Evolutionary conservation across 208 protist genomes (phyloP), one percentile per base, ranked within the genome.

Genomic region (Leishmania tarentolae): DNA sequence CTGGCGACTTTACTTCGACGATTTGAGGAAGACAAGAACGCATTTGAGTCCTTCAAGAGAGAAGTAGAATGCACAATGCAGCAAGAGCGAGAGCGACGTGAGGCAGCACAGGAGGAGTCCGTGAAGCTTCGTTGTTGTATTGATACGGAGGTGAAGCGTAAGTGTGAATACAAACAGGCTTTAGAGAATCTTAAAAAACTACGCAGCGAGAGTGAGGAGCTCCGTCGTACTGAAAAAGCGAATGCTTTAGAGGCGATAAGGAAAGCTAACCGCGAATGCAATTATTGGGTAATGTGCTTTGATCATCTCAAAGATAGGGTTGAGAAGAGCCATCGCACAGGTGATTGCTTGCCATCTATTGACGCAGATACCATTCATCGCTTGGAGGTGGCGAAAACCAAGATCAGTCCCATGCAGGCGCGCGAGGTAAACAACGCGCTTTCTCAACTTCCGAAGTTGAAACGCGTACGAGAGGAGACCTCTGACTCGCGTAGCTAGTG

Each of bases 211-310:
- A 88, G 85, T 37, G 92, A 96, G n/a, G 82, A 80, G 7, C 85
- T 85, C 57, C 87, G 94, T 46, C 81, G 76, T 63, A 86, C 78
- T 17, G 92, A 97, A 76, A 92, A 92, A 53, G 82, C 86, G 47
- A 79, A 87, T 28, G 90, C 90, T 31, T 78, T 81, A 44, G 88
- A 86, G 24, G 92, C 94, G 5, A 95, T 97, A 46, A 69, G 83
- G 28, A 87, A 87, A 53, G 94, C 91, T 6, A 97, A 96, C 70
- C 71, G 84, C 3, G 92, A 97, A 70, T 78, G 85, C 19, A 87
- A 86, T 9, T 97, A 97, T 80, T 97, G 94, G 92, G 82, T 94
- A 40, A 73, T 78, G 46, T 90, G 88, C 59, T 97, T 95, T 83
- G 92, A 97, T 17, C 87, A 91, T 66, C 87, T 97, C 15, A 95